phyloP scores from a whole-genome alignment of 2,329 filamentous ascomycete species.

The Microsporum canis region DNA sequence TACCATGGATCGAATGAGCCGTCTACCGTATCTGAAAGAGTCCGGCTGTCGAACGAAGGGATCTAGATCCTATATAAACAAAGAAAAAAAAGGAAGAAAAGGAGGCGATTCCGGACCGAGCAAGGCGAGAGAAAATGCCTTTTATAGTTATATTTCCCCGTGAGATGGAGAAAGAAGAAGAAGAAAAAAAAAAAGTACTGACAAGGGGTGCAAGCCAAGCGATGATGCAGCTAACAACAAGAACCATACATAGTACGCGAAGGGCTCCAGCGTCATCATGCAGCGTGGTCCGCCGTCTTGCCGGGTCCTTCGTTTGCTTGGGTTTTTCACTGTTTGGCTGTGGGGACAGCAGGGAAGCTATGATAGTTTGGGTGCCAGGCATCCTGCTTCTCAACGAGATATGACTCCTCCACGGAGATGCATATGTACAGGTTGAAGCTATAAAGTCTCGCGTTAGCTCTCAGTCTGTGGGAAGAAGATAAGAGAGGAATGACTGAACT shows the following conservation, averaged over 20 bases:
- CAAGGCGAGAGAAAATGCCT: background rate
- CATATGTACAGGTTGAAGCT: background rate
- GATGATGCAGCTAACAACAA: background rate
- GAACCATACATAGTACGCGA: background rate
- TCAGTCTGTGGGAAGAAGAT: background rate
- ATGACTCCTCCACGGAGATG: background rate
- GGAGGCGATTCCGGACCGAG: background rate
- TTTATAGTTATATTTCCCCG: background rate
- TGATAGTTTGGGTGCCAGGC: background rate
- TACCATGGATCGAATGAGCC: background rate
- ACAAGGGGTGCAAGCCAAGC: background rate
- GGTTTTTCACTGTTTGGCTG: background rate
- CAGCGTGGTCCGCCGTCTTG: background rate
- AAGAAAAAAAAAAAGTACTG: background rate
- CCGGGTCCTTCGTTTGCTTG: background rate
- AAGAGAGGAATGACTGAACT: background rate
- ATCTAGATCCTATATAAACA: background rate
- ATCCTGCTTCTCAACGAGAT: background rate
- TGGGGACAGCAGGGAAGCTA: background rate
- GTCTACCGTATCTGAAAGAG: background rate
- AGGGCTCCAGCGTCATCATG: slow-evolving; percentile 1
- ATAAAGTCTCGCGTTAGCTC: background rate
- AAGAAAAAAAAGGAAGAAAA: background rate
- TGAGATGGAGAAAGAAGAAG: background rate
- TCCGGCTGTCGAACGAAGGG: background rate